phyloP scores from a whole-genome alignment of 768 basidiomycete species.

The Leccinum rimulosum region DNA sequence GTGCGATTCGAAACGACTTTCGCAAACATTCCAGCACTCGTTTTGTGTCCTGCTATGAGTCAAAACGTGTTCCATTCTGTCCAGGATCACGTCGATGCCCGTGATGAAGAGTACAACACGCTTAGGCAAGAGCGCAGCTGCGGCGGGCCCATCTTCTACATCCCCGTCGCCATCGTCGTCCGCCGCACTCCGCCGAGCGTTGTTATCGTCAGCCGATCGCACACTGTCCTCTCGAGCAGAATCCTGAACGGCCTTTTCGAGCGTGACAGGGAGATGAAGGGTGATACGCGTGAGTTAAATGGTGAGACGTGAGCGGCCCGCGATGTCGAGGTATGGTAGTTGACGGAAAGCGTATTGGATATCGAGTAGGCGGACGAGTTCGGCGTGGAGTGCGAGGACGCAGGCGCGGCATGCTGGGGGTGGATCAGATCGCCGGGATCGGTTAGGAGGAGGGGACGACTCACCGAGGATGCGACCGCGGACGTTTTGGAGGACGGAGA shows the following conservation, averaged over 20 bases:
- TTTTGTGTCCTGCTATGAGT: too few species aligned
- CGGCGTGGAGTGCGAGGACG: constrained; percentile 66
- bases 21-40: too few species aligned
- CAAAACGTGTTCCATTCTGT: constrained; percentile 61
- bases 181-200: not conserved
- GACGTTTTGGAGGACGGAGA: constrained; percentile 64
- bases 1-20: too few species aligned
- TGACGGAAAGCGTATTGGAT: constrained; percentile 74
- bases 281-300: constrained; percentile 78
- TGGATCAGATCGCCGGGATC: not conserved
- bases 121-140: constrained; percentile 48
- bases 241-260: constrained; percentile 66
- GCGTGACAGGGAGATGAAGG: constrained; percentile 66
- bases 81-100: constrained; percentile 59
- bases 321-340: constrained; percentile 74
- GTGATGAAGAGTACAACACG: constrained; percentile 58
- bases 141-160: constrained; percentile 15
- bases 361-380: constrained; percentile 77
- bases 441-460: not conserved
- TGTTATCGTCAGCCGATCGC: not conserved
- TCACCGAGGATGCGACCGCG: constrained; percentile 74
- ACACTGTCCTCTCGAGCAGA: constrained; percentile 13
- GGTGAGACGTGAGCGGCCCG: constrained; percentile 71
- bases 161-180: constrained; percentile 7
- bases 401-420: constrained; percentile 70